phyloP scores from a whole-genome alignment of 2,329 filamentous ascomycete genomes.

The Diaporthe humulicola region DNA sequence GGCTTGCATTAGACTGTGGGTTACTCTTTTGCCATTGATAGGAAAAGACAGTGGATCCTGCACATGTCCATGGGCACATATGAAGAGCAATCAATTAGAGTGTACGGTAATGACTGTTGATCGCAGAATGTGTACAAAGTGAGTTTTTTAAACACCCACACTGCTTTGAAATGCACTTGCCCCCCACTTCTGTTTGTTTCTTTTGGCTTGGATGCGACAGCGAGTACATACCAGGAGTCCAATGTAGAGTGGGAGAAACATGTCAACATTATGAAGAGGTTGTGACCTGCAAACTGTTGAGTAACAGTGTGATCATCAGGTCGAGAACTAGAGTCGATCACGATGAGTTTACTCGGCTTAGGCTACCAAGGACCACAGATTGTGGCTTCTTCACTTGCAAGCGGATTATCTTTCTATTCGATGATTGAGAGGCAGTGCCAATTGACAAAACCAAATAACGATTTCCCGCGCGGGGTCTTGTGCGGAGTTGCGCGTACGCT shows the following conservation, averaged over 20 bases:
- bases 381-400: not conserved
- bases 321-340: too few relatives aligned
- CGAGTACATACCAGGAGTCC: not conserved
- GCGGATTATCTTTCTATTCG: not conserved
- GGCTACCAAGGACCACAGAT: not conserved
- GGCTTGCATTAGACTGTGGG: not conserved
- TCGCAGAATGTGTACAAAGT: not conserved
- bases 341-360: not conserved
- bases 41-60: not conserved
- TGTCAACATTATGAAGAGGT: too few relatives aligned
- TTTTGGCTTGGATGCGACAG: not conserved
- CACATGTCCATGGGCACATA: not conserved
- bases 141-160: too few relatives aligned
- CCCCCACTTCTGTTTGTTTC: not conserved
- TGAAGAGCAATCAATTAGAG: not conserved
- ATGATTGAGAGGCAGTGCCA: not conserved
- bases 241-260: not conserved
- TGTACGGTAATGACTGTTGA: not conserved
- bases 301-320: not conserved
- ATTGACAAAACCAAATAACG: not conserved
- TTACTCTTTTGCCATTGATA: not conserved
- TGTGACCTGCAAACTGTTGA: too few relatives aligned
- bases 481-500: conserved; percentile 1
- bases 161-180: not conserved
- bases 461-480: conserved; percentile 22